Percentiles rank a stretch among this genome's conserved stretches.
These are phyloP conservation scores for Vickermania ingenoplastis DNA, from an alignment of 208 protist species.

Conservation along the genomic window DNA sequence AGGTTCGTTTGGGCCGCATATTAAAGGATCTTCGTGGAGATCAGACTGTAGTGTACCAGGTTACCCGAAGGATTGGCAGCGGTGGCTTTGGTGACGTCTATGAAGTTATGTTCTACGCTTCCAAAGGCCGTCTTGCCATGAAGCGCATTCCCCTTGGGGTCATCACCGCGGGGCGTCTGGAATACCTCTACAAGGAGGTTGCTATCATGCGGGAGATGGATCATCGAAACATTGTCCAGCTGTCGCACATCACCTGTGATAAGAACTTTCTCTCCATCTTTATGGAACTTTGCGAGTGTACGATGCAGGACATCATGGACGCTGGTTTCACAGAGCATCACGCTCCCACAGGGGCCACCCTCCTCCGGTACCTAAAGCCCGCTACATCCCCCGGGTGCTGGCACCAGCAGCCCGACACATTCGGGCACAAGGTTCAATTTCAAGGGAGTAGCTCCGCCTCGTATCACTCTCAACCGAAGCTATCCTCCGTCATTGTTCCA, in stretches of 20 bases:
- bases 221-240: slow-evolving; percentile 64
- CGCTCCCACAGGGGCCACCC: not conserved
- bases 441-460: not conserved
- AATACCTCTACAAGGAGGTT: slow-evolving; percentile 69
- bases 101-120: slow-evolving; percentile 58
- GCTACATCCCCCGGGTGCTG: not conserved
- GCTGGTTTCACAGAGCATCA: not conserved
- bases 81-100: slow-evolving; percentile 73
- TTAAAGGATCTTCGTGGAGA: not conserved
- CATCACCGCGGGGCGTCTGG: slow-evolving; percentile 33
- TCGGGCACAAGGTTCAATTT: not conserved
- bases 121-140: slow-evolving; percentile 60
- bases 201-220: slow-evolving; percentile 61
- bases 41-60: slow-evolving; percentile 30
- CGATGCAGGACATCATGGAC: slow-evolving; percentile 11
- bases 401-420: not conserved
- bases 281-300: slow-evolving; percentile 74
- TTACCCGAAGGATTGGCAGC: slow-evolving; percentile 49
- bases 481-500: not conserved
- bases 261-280: slow-evolving; percentile 69
- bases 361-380: not conserved
- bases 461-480: not conserved
- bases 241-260: slow-evolving; percentile 60
- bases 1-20: not conserved
- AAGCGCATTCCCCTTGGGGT: slow-evolving; percentile 68